These are phyloP conservation scores for Tricholoma bakamatsutake DNA, from an alignment of 768 basidiomycete species.

Conservation along the genomic window DNA sequence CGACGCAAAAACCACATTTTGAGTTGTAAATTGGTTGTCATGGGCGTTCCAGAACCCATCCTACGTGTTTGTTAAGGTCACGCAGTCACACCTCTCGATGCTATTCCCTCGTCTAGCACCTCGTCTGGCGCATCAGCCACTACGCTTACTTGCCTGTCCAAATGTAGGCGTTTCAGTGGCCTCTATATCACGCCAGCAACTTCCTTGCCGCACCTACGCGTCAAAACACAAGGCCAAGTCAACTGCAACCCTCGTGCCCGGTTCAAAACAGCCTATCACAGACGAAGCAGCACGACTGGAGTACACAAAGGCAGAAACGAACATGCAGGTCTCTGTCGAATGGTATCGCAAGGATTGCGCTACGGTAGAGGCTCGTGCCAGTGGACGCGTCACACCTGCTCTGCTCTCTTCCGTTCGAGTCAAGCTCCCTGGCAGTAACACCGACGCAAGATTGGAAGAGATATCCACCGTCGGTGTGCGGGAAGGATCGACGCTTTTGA, in stretches of 20 bases:
- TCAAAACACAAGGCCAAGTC: constrained; percentile 36
- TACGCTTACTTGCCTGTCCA: neutral
- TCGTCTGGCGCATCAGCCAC: neutral
- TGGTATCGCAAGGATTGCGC: constrained; percentile 76
- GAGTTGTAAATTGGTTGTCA: too few species aligned
- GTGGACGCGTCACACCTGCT: constrained; percentile 70
- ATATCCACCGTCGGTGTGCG: constrained; percentile 77
- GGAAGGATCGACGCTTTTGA: constrained; percentile 66
- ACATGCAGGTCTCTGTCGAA: constrained; percentile 62
- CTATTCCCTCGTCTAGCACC: neutral
- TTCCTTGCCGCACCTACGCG: constrained; percentile 14
- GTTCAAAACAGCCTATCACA: constrained; percentile 57
- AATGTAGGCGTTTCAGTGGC: neutral
- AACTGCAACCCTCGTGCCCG: constrained; percentile 58
- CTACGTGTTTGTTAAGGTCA: too few species aligned
- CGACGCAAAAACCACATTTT: too few species aligned
- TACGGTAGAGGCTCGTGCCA: constrained; percentile 63
- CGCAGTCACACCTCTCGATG: too few species aligned
- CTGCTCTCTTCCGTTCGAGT: constrained; percentile 68
- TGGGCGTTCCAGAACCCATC: too few species aligned
- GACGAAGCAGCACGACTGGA: constrained; percentile 50
- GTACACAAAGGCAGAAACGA: constrained; percentile 54
- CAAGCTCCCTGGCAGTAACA: constrained; percentile 34
- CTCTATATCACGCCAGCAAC: neutral
- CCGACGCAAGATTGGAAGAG: constrained; percentile 50